Evolutionary conservation across 2,329 filamentous ascomycete species (phyloP).

Genomic region (Microsporum ferrugineum): DNA sequence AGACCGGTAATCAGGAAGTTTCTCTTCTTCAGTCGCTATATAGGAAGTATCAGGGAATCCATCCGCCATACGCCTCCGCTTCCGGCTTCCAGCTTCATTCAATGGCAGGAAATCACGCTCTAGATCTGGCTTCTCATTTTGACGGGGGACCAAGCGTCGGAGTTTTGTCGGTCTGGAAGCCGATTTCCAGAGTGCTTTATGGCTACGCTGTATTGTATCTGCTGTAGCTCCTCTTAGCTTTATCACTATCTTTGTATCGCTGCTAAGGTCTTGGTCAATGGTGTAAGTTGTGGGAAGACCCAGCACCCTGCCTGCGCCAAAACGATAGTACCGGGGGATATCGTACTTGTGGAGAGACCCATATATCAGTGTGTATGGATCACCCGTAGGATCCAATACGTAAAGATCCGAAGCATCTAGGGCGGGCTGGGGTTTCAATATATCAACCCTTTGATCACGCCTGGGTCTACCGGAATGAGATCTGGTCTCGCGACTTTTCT

Average conservation of each 20-base stretch:
- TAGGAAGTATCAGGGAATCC: conserved; percentile 14
- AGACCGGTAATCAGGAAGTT: conserved; percentile 50
- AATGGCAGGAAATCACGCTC: conserved; percentile 27
- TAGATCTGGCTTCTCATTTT: conserved; percentile 14
- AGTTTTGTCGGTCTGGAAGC: conserved; percentile 14
- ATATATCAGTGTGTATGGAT: conserved; percentile 62
- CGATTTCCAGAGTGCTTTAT: conserved; percentile 28
- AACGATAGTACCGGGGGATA: conserved; percentile 59
- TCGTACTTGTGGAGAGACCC: conserved; percentile 60
- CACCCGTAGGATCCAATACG: conserved; percentile 61
- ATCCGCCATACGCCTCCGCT: conserved; percentile 30
- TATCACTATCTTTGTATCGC: conserved; percentile 30
- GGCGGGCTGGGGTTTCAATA: neutral
- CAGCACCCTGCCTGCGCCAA: conserved; percentile 58
- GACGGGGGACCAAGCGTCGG: conserved; percentile 18
- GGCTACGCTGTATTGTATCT: conserved; percentile 39
- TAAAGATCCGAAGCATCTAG: conserved; percentile 32
- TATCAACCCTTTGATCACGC: neutral
- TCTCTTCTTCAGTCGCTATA: conserved; percentile 37
- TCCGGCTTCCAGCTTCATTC: conserved; percentile 20
- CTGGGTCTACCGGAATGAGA: neutral
- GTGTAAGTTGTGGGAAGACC: conserved; percentile 50
- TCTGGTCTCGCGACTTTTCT: neutral
- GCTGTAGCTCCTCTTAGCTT: conserved; percentile 23
- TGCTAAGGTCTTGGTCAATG: conserved; percentile 54